phyloP scores from a whole-genome alignment of 768 basidiomycete genomes.

The Lactarius hatsudake region DNA sequence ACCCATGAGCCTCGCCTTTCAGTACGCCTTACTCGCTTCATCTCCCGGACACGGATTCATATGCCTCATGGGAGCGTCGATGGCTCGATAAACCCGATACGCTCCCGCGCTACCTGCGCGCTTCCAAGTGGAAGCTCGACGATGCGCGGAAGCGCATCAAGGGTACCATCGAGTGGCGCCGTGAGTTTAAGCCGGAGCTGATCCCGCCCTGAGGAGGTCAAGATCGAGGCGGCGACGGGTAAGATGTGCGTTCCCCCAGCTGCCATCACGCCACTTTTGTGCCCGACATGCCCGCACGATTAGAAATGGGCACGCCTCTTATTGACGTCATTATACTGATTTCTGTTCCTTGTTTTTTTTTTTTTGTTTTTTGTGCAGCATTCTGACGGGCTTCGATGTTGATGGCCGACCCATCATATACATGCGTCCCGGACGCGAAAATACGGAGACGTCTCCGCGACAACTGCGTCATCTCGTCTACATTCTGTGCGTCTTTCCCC shows the following conservation, averaged over 20 bases:
- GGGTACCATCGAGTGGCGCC: conserved; percentile 78
- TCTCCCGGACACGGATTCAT: conserved; percentile 66
- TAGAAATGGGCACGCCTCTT: neutral
- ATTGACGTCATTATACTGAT: conserved; percentile 5
- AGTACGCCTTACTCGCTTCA: conserved; percentile 68
- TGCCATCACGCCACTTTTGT: conserved; percentile 5
- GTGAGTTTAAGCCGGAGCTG: conserved; percentile 81
- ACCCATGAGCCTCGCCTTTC: neutral
- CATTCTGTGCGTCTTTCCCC: conserved; percentile 61
- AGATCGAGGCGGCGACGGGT: conserved; percentile 77
- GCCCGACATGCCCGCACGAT: neutral
- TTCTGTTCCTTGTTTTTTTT: too few species aligned
- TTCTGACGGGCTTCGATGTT: conserved; percentile 80
- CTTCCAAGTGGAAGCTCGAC: conserved; percentile 76
- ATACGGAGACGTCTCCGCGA: conserved; percentile 71
- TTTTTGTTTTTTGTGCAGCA: conserved; percentile 40
- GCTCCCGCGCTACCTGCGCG: conserved; percentile 75
- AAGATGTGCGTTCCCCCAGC: conserved; percentile 63
- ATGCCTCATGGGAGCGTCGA: conserved; percentile 71
- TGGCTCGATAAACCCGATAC: conserved; percentile 73
- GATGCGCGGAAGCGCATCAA: conserved; percentile 79
- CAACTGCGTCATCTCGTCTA: conserved; percentile 86
- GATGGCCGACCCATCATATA: conserved; percentile 88
- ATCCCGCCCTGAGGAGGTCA: conserved; percentile 81
- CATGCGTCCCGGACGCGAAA: conserved; percentile 85